Evolutionary conservation across 495 filamentous ascomycete genomes (phyloP), one percentile per base, ranked within the genome.

Genomic region (Aspergillus conjunctus): DNA sequence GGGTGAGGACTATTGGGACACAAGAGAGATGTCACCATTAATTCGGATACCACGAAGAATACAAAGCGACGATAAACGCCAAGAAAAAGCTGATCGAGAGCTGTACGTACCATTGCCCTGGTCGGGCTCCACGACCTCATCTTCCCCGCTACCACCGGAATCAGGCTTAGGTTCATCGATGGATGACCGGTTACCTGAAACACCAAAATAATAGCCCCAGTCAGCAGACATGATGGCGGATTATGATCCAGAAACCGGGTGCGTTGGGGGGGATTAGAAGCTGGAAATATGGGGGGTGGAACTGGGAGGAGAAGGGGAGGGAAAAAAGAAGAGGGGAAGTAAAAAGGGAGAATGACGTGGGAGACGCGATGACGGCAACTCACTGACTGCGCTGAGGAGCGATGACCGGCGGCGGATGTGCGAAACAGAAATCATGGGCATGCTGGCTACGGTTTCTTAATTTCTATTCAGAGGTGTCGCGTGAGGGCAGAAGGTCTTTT

Each of bases 41-140:
- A 44, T 51, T 34, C 4, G 7, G 10, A 41, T 43, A 41, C 10
- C 30, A 22, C 18, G 34, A 21, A 50, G 26, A 22, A 21, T 20
- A 3, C 17, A 7, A 11, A 18, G 30, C 0, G 14, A 46, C 30
- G 8, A 33, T 14, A 34, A 45, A 45, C 18, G 7, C 10, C 15
- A 17, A 57, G 26, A 5, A 20, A 33, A 21, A 31, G 39, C 14
- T 31, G 50, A 18, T 50, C 20, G 18, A 20, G 18, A 49, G n/a
- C 17, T 21, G 20, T 26, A 69, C 75, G 62, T 73, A 84, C 81
- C 79, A 81, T 84, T 84, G 68, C 81, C 81, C 73, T 84, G 80
- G 22, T 84, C 81, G 33, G 88, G 79, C 73, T 92, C 90, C 56
- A 93, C 87, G 41, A 90, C 77, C 70, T 95, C 92, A 71, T 95